Percentiles rank a stretch among this genome's conserved stretches.
These are phyloP conservation scores for Pleurotus eryngii DNA, from an alignment of 768 basidiomycete genomes.

Conservation along the genomic window DNA sequence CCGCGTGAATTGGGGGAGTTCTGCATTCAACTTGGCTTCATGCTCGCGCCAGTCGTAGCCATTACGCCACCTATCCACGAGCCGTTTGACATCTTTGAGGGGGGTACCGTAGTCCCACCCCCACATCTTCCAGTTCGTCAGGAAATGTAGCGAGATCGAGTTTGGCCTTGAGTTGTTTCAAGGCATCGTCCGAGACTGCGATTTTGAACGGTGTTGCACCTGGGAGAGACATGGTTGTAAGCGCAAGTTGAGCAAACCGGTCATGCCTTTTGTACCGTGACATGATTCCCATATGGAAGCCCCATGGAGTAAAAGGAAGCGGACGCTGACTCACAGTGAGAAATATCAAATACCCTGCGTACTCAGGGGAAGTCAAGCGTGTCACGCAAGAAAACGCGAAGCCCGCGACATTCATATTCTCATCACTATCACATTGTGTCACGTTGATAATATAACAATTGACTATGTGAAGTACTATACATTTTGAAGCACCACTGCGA, in stretches of 20 bases:
- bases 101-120: conserved; percentile 53
- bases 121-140: conserved; percentile 51
- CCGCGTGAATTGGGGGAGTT: conserved; percentile 51
- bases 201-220: conserved; percentile 39
- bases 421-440: too few species aligned
- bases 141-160: conserved; percentile 49
- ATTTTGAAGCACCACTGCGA: not conserved
- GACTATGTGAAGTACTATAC: not conserved
- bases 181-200: conserved; percentile 36
- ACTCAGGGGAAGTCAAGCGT: too few species aligned
- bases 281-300: too few species aligned
- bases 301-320: too few species aligned
- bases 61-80: conserved; percentile 47
- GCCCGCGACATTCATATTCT: too few species aligned
- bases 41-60: conserved; percentile 56
- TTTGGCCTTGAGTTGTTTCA: conserved; percentile 40
- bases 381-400: too few species aligned
- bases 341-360: too few species aligned
- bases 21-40: conserved; percentile 49
- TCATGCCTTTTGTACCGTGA: too few species aligned
- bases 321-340: too few species aligned
- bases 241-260: too few species aligned
- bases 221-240: not conserved
- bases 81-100: conserved; percentile 44
- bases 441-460: too few species aligned